These are phyloP conservation scores for Clausena lansium DNA, from an alignment of 345 rosid species.

Conservation along the genomic window DNA sequence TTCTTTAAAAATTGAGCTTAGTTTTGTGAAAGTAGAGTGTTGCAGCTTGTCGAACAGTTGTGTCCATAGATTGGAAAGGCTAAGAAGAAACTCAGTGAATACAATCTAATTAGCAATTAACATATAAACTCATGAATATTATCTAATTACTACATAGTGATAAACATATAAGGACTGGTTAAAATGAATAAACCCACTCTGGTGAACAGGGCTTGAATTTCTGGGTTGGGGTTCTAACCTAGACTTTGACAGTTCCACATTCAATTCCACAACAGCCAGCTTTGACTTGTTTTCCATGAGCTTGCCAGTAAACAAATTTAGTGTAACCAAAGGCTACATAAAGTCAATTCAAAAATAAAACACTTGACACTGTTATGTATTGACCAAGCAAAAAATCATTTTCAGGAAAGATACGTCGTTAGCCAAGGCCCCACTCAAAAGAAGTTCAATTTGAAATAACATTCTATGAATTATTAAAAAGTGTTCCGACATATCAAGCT, in stretches of 20 bases:
- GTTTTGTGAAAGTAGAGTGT: not conserved
- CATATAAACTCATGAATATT: not conserved
- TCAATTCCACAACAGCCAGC: not conserved
- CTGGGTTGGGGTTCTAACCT: not conserved
- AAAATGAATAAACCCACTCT: not conserved
- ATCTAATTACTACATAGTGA: not conserved
- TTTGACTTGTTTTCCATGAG: not conserved
- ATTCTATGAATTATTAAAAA: not conserved
- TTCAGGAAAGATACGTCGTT: slow-evolving; percentile 7
- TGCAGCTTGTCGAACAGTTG: not conserved
- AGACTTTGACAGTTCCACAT: not conserved
- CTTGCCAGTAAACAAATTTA: not conserved
- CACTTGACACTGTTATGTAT: not conserved
- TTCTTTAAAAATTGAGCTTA: not conserved
- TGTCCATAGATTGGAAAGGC: not conserved
- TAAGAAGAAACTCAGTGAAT: not conserved
- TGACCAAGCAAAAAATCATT: slow-evolving; percentile 4
- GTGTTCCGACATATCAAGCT: not conserved
- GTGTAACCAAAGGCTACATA: not conserved
- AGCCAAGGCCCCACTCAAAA: slow-evolving; percentile 9
- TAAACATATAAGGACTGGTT: not conserved
- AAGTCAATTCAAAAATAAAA: slow-evolving; percentile 9
- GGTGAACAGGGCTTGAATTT: not conserved
- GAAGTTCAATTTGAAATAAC: not conserved
- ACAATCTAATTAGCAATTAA: not conserved